Evolutionary conservation across 2,329 filamentous ascomycete species (phyloP).

Genomic region (Fusarium transvaalense): DNA sequence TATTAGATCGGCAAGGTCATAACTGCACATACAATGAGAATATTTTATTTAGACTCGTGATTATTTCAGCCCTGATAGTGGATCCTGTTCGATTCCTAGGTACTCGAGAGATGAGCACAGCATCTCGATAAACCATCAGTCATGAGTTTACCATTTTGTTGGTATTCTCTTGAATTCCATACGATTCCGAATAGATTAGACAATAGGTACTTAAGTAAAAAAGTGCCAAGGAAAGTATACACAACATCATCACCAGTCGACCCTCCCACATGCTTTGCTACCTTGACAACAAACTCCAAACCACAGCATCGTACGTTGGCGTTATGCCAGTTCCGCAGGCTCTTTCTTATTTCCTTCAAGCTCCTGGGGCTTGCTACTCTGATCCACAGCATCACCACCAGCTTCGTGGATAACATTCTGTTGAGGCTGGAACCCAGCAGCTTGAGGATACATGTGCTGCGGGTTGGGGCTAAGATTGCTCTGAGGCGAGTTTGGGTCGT

Average conservation of each 20-base stretch:
- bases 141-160: neutral
- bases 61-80: slow-evolving; percentile 20
- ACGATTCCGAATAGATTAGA: too few species aligned
- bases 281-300: neutral
- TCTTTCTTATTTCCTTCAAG: slow-evolving; percentile 9
- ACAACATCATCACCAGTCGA: too few species aligned
- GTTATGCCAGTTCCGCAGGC: slow-evolving; percentile 21
- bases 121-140: neutral
- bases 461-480: neutral
- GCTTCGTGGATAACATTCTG: slow-evolving; percentile 22
- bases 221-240: too few species aligned
- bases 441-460: neutral
- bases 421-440: neutral
- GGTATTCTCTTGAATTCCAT: too few species aligned
- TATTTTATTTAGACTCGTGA: neutral
- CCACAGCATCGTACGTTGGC: neutral
- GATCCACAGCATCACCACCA: slow-evolving; percentile 9
- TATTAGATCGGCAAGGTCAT: too few species aligned
- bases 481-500: slow-evolving; percentile 4
- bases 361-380: slow-evolving; percentile 23
- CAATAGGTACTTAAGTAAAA: too few species aligned
- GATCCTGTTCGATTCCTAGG: neutral
- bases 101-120: neutral
- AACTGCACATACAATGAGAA: too few species aligned
- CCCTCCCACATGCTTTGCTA: neutral